phyloP scores from a whole-genome alignment of 768 basidiomycete genomes.

The Leccinum barrowsii region DNA sequence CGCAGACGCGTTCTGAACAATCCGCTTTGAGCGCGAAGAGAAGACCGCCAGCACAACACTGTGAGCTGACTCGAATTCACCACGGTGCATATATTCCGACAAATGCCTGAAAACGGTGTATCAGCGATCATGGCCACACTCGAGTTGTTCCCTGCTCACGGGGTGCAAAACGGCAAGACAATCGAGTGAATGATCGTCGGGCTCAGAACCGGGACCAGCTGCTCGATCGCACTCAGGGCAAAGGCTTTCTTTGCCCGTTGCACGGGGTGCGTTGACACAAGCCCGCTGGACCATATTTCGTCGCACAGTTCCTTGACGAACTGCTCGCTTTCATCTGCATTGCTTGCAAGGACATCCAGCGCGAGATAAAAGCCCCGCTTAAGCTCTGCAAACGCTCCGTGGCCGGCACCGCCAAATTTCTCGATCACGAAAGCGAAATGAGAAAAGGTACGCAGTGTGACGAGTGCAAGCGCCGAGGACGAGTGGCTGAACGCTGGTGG shows the following conservation, averaged over 20 bases:
- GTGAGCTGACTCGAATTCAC: slow-evolving; percentile 85
- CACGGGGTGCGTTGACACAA: slow-evolving; percentile 22
- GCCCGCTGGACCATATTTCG: slow-evolving; percentile 24
- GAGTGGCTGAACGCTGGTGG: slow-evolving; percentile 37
- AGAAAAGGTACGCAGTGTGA: slow-evolving; percentile 54
- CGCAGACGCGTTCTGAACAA: slow-evolving; percentile 10
- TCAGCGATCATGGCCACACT: background rate
- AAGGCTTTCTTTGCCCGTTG: slow-evolving; percentile 50
- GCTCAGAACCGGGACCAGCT: slow-evolving; percentile 62
- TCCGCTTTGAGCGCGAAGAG: slow-evolving; percentile 50
- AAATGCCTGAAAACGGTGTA: slow-evolving; percentile 47
- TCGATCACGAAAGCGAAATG: slow-evolving; percentile 74
- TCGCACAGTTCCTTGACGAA: slow-evolving; percentile 38
- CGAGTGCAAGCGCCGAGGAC: slow-evolving; percentile 49
- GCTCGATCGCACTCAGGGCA: slow-evolving; percentile 71
- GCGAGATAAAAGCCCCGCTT: slow-evolving; percentile 74
- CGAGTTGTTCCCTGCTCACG: slow-evolving; percentile 44
- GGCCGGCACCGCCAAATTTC: slow-evolving; percentile 66
- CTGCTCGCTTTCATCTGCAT: slow-evolving; percentile 34
- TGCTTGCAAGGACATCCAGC: slow-evolving; percentile 62
- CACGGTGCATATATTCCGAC: slow-evolving; percentile 53
- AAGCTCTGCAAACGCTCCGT: slow-evolving; percentile 64
- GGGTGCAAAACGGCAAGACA: slow-evolving; percentile 60
- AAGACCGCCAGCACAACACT: slow-evolving; percentile 78
- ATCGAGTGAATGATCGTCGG: slow-evolving; percentile 48